Evolutionary conservation across 2,329 filamentous ascomycete genomes (phyloP).

Genomic region (Diplodia sapinea): DNA sequence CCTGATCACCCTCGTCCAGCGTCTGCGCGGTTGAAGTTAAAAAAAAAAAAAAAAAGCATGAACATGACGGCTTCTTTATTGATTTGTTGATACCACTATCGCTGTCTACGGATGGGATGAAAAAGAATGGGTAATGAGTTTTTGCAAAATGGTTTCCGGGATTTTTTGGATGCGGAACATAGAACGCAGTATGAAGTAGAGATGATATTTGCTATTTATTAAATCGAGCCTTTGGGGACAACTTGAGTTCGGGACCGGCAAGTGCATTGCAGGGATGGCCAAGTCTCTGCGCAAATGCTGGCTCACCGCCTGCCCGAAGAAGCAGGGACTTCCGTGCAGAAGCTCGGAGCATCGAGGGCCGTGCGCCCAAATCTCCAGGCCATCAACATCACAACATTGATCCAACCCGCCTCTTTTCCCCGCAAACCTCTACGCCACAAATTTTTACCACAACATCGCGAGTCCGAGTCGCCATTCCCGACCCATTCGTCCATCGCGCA

Average conservation of each 20-base stretch:
- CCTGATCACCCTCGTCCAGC: constrained; percentile 68
- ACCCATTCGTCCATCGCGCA: background rate
- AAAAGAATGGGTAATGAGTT: constrained; percentile 24
- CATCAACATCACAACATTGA: constrained; percentile 18
- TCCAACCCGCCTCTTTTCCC: constrained; percentile 7
- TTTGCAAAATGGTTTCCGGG: constrained; percentile 5
- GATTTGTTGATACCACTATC: constrained; percentile 32
- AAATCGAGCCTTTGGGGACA: background rate
- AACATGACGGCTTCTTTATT: constrained; percentile 29
- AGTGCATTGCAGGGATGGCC: background rate
- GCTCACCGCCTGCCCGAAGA: constrained; percentile 3
- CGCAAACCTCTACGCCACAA: background rate
- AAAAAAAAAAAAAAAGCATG: background rate
- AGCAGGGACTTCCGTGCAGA: constrained; percentile 10
- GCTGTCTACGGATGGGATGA: constrained; percentile 19
- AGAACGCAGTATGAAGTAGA: constrained; percentile 5
- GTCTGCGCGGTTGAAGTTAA: constrained; percentile 46
- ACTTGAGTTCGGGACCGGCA: background rate
- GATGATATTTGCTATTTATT: background rate
- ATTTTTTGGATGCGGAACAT: constrained; percentile 4
- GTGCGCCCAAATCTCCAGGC: constrained; percentile 18
- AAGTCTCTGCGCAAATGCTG: background rate
- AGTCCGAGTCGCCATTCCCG: background rate
- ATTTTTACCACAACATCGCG: background rate
- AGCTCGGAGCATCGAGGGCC: constrained; percentile 12